These are phyloP conservation scores for Leptographium wingfieldii DNA, from an alignment of 2,329 filamentous ascomycete genomes.

Conservation along the genomic window DNA sequence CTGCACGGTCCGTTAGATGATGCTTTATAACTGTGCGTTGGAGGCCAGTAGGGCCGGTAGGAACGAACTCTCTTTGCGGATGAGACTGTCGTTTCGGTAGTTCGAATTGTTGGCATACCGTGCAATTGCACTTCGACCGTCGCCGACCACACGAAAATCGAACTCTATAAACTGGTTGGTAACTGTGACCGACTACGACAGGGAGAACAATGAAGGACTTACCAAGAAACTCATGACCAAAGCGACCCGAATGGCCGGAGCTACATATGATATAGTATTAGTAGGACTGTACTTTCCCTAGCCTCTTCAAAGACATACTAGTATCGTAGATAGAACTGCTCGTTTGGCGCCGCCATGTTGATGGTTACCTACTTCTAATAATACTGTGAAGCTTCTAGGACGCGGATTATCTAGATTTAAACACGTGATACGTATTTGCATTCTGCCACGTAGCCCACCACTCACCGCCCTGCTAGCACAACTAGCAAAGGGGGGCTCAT, in stretches of 20 bases:
- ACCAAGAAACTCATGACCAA: slow-evolving; percentile 98
- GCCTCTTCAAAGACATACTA: slow-evolving; percentile 51
- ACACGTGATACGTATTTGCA: slow-evolving; percentile 5
- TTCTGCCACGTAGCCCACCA: slow-evolving; percentile 12
- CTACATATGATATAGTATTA: slow-evolving; percentile 30
- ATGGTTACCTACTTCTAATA: background rate
- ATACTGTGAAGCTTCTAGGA: background rate
- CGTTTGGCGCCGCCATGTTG: slow-evolving; percentile 48
- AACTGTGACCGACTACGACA: slow-evolving; percentile 11
- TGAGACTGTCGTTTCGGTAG: slow-evolving; percentile 95
- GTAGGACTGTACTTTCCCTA: background rate
- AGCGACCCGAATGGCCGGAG: slow-evolving; percentile 92
- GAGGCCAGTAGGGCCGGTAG: background rate
- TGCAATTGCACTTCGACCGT: slow-evolving; percentile 84
- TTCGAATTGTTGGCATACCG: slow-evolving; percentile 99
- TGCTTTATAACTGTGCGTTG: background rate
- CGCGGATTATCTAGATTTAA: background rate
- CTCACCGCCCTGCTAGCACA: slow-evolving; percentile 10
- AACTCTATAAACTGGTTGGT: slow-evolving; percentile 54
- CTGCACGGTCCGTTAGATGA: slow-evolving; percentile 29
- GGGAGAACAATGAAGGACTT: slow-evolving; percentile 14
- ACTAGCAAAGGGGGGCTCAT: slow-evolving; percentile 8
- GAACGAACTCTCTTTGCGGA: slow-evolving; percentile 91
- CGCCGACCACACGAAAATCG: slow-evolving; percentile 83
- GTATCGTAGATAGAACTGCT: slow-evolving; percentile 92